Percentiles rank a stretch among this genome's conserved stretches.
These are phyloP conservation scores for Tolypocladium tropicale DNA, from an alignment of 2,329 filamentous ascomycete species.

Conservation along the genomic window DNA sequence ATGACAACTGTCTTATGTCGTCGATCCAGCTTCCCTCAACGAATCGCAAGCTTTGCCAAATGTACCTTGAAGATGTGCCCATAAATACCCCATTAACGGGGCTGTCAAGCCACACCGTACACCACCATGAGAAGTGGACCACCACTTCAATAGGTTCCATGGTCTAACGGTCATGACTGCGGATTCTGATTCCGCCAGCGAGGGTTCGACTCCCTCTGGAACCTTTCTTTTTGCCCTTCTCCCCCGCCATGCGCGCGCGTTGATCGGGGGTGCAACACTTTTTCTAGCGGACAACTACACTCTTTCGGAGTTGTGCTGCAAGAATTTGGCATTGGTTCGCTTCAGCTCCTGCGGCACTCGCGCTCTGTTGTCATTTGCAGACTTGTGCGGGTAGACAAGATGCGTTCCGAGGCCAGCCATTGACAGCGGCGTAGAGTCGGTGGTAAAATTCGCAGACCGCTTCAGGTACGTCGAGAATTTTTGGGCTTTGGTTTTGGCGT, in stretches of 20 bases:
- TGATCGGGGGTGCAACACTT: no score
- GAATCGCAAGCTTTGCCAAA: background rate
- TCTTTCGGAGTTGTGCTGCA: slow-evolving; percentile 6
- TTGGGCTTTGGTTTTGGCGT: background rate
- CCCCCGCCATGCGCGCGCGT: no score
- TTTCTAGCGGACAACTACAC: background rate
- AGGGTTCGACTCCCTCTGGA: no score
- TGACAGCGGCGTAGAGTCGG: slow-evolving; percentile 11
- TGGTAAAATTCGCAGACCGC: slow-evolving; percentile 3
- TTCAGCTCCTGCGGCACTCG: slow-evolving; percentile 17
- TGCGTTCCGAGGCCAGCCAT: slow-evolving; percentile 13
- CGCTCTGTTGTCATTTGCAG: slow-evolving; percentile 9
- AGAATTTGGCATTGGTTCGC: slow-evolving; percentile 16
- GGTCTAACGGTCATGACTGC: no score
- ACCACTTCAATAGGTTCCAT: no score
- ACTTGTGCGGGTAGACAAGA: slow-evolving; percentile 3
- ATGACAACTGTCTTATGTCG: background rate
- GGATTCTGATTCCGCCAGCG: no score
- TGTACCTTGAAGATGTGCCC: background rate
- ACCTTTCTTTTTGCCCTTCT: no score
- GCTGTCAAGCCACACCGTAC: no score
- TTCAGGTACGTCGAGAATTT: slow-evolving; percentile 7
- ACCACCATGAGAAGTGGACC: no score
- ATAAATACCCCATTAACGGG: no score
- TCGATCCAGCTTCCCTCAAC: background rate